Evolutionary conservation across 2,329 filamentous ascomycete species (phyloP).

Genomic region (Phyllosticta citriasiana): DNA sequence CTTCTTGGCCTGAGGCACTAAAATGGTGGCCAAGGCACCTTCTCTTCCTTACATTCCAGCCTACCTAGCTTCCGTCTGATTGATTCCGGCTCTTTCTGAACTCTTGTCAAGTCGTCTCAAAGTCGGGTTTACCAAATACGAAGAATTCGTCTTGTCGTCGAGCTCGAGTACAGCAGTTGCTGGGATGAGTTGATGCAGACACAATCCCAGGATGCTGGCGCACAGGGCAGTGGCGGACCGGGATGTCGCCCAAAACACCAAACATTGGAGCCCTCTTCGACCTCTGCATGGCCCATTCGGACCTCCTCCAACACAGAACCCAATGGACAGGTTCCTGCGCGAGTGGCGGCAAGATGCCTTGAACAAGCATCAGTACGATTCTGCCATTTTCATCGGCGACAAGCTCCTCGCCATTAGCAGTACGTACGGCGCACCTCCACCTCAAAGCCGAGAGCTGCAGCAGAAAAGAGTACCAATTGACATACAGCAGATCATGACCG

Average conservation of each 20-base stretch:
- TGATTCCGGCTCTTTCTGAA: neutral
- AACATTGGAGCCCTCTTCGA: neutral
- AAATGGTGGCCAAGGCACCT: too few relatives aligned
- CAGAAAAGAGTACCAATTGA: conserved; percentile 11
- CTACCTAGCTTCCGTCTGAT: neutral
- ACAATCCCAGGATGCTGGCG: neutral
- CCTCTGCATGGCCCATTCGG: conserved; percentile 6
- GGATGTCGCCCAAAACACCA: conserved; percentile 4
- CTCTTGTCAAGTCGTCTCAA: neutral
- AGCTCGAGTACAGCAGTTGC: neutral
- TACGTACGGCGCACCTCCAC: conserved; percentile 35
- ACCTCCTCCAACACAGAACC: neutral
- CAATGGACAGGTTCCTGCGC: conserved; percentile 87
- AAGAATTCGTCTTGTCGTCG: neutral
- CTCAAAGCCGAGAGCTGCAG: neutral
- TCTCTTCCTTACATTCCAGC: too few relatives aligned
- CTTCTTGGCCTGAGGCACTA: too few relatives aligned
- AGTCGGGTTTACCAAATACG: neutral
- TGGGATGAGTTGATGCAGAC: neutral
- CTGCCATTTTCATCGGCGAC: conserved; percentile 93
- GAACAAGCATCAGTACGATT: conserved; percentile 92
- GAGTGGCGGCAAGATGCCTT: conserved; percentile 93
- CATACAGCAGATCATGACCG: conserved; percentile 65
- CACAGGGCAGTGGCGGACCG: conserved; percentile 2
- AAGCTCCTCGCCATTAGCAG: conserved; percentile 91